These are phyloP conservation scores for Rhizomucor pusillus DNA, from an alignment of 371 early-diverging fungal genomes.

Conservation along the genomic window DNA sequence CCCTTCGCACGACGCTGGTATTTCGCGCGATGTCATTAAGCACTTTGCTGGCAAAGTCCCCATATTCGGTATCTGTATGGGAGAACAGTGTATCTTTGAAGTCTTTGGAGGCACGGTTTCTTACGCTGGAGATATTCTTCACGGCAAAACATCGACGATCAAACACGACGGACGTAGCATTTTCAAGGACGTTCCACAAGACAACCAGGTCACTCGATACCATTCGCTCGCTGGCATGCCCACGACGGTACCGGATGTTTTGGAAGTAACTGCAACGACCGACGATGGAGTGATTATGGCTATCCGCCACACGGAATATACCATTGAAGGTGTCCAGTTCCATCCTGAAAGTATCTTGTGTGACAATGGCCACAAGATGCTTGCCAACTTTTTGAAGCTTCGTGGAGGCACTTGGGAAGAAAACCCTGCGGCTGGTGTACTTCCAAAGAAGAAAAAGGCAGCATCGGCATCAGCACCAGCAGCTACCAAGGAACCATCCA, in stretches of 20 bases:
- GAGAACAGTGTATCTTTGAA: slow-evolving; percentile 95
- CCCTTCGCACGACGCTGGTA: slow-evolving; percentile 86
- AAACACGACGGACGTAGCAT: slow-evolving; percentile 88
- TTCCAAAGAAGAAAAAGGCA: slow-evolving; percentile 27
- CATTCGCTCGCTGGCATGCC: slow-evolving; percentile 93
- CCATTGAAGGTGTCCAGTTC: slow-evolving; percentile 95
- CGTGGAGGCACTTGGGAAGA: slow-evolving; percentile 86
- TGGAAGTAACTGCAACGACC: slow-evolving; percentile 87
- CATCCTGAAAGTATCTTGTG: slow-evolving; percentile 96
- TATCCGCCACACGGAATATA: slow-evolving; percentile 83
- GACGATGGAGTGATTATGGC: slow-evolving; percentile 91
- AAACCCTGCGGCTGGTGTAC: slow-evolving; percentile 54
- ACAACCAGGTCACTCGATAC: slow-evolving; percentile 88
- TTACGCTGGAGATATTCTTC: slow-evolving; percentile 90
- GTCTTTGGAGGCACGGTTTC: slow-evolving; percentile 90
- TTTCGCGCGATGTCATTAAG: slow-evolving; percentile 80
- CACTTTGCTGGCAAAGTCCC: slow-evolving; percentile 93
- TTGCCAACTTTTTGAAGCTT: slow-evolving; percentile 85
- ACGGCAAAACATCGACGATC: slow-evolving; percentile 90
- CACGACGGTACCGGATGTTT: slow-evolving; percentile 73
- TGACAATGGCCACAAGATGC: slow-evolving; percentile 83
- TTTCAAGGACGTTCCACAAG: slow-evolving; percentile 80
- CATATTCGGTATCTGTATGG: slow-evolving; percentile 96
- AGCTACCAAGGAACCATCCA: slow-evolving; percentile 23
- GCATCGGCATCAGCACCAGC: neutral